Evolutionary conservation across 768 basidiomycete genomes (phyloP).

Genomic region (Pisolithus microcarpus): DNA sequence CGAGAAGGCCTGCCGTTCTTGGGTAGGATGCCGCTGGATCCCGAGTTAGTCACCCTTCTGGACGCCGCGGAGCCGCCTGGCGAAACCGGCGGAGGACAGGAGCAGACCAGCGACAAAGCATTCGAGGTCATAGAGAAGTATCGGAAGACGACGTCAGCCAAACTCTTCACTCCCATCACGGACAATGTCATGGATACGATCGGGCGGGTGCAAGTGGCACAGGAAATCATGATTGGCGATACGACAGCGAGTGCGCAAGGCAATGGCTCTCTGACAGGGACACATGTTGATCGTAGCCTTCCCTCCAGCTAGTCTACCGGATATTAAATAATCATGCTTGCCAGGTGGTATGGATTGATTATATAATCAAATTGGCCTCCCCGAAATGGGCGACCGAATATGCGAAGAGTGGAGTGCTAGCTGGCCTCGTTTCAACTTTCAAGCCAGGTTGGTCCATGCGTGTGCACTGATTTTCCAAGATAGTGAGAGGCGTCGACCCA

Average conservation of each 20-base stretch:
- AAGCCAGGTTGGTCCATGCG: background rate
- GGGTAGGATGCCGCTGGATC: conserved; percentile 89
- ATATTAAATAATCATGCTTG: too few relatives aligned
- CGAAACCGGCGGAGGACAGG: conserved; percentile 11
- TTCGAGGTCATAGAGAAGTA: conserved; percentile 60
- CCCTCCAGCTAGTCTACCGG: too few relatives aligned
- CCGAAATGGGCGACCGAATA: too few relatives aligned
- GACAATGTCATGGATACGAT: conserved; percentile 34
- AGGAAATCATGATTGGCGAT: background rate
- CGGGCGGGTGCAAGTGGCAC: conserved; percentile 7
- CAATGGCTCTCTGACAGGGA: too few relatives aligned
- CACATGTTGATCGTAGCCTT: too few relatives aligned
- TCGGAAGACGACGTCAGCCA: conserved; percentile 57
- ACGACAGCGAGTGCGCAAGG: background rate
- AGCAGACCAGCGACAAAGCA: conserved; percentile 20
- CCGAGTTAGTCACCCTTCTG: conserved; percentile 78
- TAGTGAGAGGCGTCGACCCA: too few relatives aligned
- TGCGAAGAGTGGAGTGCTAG: too few relatives aligned
- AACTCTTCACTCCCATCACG: conserved; percentile 58
- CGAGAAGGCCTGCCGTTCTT: conserved; percentile 70
- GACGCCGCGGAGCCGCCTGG: conserved; percentile 50
- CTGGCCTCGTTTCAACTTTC: too few relatives aligned
- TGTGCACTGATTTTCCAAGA: background rate
- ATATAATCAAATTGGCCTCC: too few relatives aligned
- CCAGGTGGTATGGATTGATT: too few relatives aligned